Conservation (phyloP, 1,284 basidiomycete genomes). For the Boletus albobrunnescens region DNA sequence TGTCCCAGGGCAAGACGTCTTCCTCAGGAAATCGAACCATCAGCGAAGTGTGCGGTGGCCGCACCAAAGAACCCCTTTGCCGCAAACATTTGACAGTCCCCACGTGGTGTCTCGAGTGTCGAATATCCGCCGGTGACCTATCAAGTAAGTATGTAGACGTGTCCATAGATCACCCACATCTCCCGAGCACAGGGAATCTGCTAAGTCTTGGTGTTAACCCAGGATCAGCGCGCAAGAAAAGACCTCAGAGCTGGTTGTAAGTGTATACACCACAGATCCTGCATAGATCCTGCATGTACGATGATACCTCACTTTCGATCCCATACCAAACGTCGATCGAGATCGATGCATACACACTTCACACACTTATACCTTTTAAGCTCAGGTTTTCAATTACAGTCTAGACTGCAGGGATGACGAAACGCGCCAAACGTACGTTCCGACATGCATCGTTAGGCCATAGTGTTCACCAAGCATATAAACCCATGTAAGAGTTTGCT, state of each 20-base stretch:
- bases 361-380: not conserved
- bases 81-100: not conserved
- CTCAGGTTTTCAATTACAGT: not conserved
- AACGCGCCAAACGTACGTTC: not conserved
- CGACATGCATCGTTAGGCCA: not conserved
- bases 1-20: not conserved
- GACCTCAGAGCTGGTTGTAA: not conserved
- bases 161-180: too few relatives aligned
- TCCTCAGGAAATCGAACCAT: not conserved
- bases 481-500: too few relatives aligned
- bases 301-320: not conserved
- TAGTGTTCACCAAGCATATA: too few relatives aligned
- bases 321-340: not conserved
- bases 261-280: too few relatives aligned
- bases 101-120: not conserved
- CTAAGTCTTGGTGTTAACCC: too few relatives aligned
- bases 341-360: not conserved
- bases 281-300: not conserved
- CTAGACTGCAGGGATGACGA: not conserved
- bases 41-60: not conserved
- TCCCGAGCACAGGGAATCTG: too few relatives aligned
- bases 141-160: not conserved
- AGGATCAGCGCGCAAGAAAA: not conserved
- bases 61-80: not conserved
- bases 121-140: not conserved